Evolutionary conservation across 106 monocot genomes (phyloP).

Genomic region (Cymbidium sinense): DNA sequence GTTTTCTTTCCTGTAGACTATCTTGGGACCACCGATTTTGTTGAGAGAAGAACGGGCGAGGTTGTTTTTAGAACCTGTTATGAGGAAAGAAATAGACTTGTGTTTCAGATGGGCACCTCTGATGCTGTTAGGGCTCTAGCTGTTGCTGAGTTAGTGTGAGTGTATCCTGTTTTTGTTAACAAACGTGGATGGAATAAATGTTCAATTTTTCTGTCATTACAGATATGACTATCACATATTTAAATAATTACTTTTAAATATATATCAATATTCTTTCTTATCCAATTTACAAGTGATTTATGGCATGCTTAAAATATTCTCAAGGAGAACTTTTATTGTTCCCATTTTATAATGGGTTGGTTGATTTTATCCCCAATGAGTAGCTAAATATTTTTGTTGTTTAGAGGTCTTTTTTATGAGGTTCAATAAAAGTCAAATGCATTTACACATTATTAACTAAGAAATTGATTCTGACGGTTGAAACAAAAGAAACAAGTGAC

Average conservation of each 20-base stretch:
- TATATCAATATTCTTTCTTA: neutral
- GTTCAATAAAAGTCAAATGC: neutral
- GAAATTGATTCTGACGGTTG: neutral
- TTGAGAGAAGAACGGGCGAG: slow-evolving; percentile 67
- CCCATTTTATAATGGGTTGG: neutral
- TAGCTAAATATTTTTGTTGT: neutral
- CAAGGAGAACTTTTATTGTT: neutral
- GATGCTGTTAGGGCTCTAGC: slow-evolving; percentile 84
- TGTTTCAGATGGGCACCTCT: slow-evolving; percentile 96
- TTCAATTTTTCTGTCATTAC: neutral
- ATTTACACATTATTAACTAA: neutral
- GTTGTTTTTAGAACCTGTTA: slow-evolving; percentile 91
- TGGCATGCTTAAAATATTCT: neutral
- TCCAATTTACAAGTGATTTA: neutral
- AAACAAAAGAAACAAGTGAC: neutral
- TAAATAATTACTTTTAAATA: neutral
- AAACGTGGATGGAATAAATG: neutral
- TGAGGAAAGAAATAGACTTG: slow-evolving; percentile 73
- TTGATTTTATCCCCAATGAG: neutral
- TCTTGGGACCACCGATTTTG: slow-evolving; percentile 85
- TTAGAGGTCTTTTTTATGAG: neutral
- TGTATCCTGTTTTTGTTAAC: neutral
- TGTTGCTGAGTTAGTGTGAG: slow-evolving; percentile 92
- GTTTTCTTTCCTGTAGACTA: slow-evolving; percentile 23
- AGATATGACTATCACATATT: neutral